phyloP scores from a whole-genome alignment of 1,284 basidiomycete genomes.

The Cryptococcus maquisensis region DNA sequence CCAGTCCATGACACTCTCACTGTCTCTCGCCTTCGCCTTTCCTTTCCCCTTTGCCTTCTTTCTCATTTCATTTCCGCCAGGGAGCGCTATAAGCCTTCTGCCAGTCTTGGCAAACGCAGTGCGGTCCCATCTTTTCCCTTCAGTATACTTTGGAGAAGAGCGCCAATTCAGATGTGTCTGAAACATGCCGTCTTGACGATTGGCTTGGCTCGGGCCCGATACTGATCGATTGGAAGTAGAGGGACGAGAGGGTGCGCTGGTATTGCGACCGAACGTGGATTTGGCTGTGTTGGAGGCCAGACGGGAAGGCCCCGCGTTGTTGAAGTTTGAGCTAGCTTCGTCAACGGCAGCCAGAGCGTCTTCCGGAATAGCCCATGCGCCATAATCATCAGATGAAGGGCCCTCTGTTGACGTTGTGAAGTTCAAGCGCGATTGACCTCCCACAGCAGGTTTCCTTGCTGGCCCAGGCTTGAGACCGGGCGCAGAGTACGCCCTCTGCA shows the following conservation, averaged over 20 bases:
- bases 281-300: not conserved
- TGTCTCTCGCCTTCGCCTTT: conserved; percentile 11
- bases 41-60: conserved; percentile 39
- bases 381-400: conserved; percentile 18
- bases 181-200: conserved; percentile 6
- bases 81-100: conserved; percentile 50
- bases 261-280: not conserved
- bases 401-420: too few species aligned
- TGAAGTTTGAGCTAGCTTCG: not conserved
- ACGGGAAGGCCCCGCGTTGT: not conserved
- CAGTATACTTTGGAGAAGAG: conserved; percentile 35
- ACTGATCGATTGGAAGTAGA: not conserved
- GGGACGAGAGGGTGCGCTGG: not conserved
- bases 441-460: not conserved
- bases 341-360: conserved; percentile 16
- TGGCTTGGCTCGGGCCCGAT: not conserved
- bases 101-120: conserved; percentile 76
- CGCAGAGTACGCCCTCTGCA: not conserved
- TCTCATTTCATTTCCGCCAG: conserved; percentile 15
- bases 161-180: conserved; percentile 47
- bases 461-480: not conserved
- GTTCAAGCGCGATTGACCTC: too few species aligned
- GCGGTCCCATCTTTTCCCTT: conserved; percentile 75
- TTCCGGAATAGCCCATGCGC: conserved; percentile 9
- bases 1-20: conserved; percentile 26